phyloP scores from a whole-genome alignment of 1,284 basidiomycete species.

The Albatrellus sp. region DNA sequence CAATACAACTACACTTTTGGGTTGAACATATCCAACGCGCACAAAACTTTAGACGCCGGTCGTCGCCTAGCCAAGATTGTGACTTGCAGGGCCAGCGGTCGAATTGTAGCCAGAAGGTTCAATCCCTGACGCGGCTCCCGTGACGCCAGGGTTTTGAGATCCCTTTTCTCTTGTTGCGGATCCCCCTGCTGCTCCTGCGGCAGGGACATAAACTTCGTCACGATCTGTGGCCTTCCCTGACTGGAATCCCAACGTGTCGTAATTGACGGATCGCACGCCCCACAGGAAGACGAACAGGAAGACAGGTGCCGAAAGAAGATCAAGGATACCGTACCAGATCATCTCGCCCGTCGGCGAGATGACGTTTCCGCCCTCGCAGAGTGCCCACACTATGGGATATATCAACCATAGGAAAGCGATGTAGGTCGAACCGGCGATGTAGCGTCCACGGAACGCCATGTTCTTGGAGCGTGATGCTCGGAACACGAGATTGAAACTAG shows the following conservation, averaged over 20 bases:
- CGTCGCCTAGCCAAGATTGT: too few relatives aligned
- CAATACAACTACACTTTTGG: too few relatives aligned
- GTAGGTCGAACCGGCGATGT: slow-evolving; percentile 22
- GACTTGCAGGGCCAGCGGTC: too few relatives aligned
- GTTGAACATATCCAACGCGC: too few relatives aligned
- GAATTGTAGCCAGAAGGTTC: too few relatives aligned
- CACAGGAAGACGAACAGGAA: slow-evolving; percentile 21
- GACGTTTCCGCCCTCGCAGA: slow-evolving; percentile 29
- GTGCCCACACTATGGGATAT: slow-evolving; percentile 31
- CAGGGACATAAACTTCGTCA: not conserved
- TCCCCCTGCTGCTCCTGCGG: not conserved
- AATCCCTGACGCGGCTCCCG: too few relatives aligned
- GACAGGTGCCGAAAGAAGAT: slow-evolving; percentile 37
- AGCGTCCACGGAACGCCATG: slow-evolving; percentile 19
- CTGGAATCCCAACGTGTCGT: slow-evolving; percentile 11
- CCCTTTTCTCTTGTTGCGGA: not conserved
- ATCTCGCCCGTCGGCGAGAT: slow-evolving; percentile 26
- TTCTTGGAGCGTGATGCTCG: slow-evolving; percentile 12
- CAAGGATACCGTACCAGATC: slow-evolving; percentile 44
- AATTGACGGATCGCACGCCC: slow-evolving; percentile 13
- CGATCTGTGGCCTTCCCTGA: slow-evolving; percentile 10
- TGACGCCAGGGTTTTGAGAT: too few relatives aligned
- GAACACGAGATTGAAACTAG: not conserved
- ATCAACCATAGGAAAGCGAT: slow-evolving; percentile 33
- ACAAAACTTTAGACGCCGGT: too few relatives aligned